Base-by-base conservation (phyloP, 1,139 yeast genomes). In the Neolecta irregularis region DNA sequence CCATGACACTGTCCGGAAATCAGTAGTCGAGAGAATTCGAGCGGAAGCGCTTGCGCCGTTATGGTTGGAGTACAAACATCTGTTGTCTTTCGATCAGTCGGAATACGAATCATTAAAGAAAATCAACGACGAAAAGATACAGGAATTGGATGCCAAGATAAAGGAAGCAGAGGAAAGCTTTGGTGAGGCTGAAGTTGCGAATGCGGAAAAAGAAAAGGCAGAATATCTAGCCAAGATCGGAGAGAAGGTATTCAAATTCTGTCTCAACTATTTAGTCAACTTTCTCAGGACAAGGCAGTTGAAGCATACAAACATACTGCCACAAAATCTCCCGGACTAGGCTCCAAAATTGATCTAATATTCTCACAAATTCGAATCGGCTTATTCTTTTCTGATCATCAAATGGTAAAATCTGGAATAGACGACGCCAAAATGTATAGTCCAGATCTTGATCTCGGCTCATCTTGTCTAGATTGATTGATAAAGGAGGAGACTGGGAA, bases 401-500 rank as follows among this genome's bases (percentile, higher is more conserved):
- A 61, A 9, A 70, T 69, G 46, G 78, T 79, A 31, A 68, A 74
- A 41, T 72, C 74, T 49, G 74, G 76, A 52, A 66, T 91, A 49
- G 92, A 77, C 39, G 74, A 74, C 46, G 72, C 76, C 26, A 72
- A 77, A 12, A 37, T n/a, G n/a, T n/a, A n/a, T n/a, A n/a, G n/a
- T n/a, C n/a, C n/a, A n/a, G n/a, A n/a, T n/a, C n/a, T n/a, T n/a
- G n/a, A n/a, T n/a, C n/a, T n/a, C n/a, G n/a, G n/a, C n/a, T n/a
- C n/a, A n/a, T n/a, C n/a, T n/a, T n/a, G n/a, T n/a, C n/a, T n/a
- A n/a, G 41, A 6, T 48, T 80, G 52, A 81, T 88, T 50, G 98
- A 88, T 50, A 77, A 81, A 51, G 98, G 98, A 36, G 98, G 98
- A 41, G 99, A 88, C 55, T 88, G 99, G 98, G 98, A 91, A 59